phyloP scores from a whole-genome alignment of 257 asterid species.

The Solanum acaule region DNA sequence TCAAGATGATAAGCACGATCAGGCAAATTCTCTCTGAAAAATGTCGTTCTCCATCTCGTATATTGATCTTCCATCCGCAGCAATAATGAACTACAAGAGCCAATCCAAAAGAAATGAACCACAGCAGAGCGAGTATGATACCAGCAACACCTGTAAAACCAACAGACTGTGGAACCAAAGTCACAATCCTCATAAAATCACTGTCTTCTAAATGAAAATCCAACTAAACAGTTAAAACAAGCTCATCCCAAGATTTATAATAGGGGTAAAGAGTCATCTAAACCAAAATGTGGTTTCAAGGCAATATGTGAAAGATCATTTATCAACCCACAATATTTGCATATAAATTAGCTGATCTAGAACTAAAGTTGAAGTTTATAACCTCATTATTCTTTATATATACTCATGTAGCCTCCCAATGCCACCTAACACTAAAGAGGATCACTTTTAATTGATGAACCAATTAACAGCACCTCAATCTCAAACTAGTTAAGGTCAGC shows the following conservation, averaged over 20 bases:
- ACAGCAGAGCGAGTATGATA: constrained; percentile 53
- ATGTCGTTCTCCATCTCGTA: constrained; percentile 32
- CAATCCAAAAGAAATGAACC: constrained; percentile 85
- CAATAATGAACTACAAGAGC: constrained; percentile 60
- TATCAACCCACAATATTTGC: background rate
- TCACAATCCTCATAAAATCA: background rate
- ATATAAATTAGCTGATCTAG: background rate
- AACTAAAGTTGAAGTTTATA: background rate
- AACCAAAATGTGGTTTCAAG: background rate
- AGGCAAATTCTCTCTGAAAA: constrained; percentile 60
- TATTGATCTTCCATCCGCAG: constrained; percentile 73
- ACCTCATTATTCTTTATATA: background rate
- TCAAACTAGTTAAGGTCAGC: no score
- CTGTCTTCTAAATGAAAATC: background rate
- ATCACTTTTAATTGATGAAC: background rate
- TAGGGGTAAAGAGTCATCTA: background rate
- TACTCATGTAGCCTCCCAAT: background rate
- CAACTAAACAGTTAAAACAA: background rate
- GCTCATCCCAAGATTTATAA: no score
- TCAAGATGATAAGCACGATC: constrained; percentile 55
- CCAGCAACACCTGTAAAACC: constrained; percentile 87
- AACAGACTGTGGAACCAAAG: constrained; percentile 57
- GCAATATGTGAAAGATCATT: background rate
- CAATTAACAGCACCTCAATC: no score
- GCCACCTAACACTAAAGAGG: background rate